These are phyloP conservation scores for Arthrobotrys musiformis DNA, from an alignment of 2,329 filamentous ascomycete species.

Conservation along the genomic window DNA sequence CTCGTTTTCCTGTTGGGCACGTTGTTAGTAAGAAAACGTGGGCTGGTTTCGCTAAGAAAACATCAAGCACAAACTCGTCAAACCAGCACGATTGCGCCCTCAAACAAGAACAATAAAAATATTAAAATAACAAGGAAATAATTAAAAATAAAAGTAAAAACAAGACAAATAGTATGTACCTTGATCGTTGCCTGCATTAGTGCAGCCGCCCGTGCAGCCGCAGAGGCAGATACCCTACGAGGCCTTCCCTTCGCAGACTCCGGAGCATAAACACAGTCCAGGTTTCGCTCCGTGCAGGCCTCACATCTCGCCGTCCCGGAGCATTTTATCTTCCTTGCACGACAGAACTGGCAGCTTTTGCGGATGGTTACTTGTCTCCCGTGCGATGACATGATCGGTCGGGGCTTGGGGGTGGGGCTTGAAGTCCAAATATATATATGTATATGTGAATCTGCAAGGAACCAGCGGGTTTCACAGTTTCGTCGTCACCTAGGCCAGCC, in stretches of 20 bases:
- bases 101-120: neutral
- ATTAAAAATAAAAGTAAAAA: neutral
- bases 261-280: conserved; percentile 52
- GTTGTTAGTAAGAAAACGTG: conserved; percentile 9
- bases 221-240: conserved; percentile 45
- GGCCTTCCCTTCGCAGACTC: conserved; percentile 53
- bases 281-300: conserved; percentile 52
- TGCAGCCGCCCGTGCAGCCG: conserved; percentile 45
- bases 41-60: too few species aligned
- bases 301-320: conserved; percentile 52
- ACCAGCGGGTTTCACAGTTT: conserved; percentile 16
- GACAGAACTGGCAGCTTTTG: conserved; percentile 54
- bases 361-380: conserved; percentile 41
- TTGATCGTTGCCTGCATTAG: conserved; percentile 52
- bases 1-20: conserved; percentile 36
- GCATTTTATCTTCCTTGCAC: conserved; percentile 51
- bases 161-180: conserved; percentile 13
- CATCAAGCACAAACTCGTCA: neutral
- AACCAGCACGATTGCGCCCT: neutral
- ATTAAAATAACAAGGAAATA: conserved; percentile 4
- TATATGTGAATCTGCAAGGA: conserved; percentile 5
- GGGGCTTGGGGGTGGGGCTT: conserved; percentile 23
- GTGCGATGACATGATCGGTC: conserved; percentile 40
- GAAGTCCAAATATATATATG: conserved; percentile 1
- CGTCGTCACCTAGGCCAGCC: conserved; percentile 4